phyloP scores from a whole-genome alignment of 1,284 basidiomycete genomes.

The Ustilago cynodontis region DNA sequence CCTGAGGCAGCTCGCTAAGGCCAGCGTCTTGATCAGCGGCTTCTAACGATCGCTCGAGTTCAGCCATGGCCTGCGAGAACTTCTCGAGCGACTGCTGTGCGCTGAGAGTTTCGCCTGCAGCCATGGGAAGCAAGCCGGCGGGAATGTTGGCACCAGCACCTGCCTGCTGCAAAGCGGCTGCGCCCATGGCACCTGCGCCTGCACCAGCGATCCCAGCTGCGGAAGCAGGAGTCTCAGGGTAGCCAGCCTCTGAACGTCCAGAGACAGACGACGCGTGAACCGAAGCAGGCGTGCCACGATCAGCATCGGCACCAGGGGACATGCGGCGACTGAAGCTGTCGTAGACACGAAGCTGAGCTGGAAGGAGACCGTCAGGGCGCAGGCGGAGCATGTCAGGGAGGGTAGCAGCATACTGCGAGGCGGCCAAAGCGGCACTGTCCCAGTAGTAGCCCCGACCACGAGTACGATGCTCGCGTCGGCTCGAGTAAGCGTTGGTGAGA shows the following conservation, averaged over 20 bases:
- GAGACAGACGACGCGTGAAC: slow-evolving; percentile 48
- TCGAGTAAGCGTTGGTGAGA: slow-evolving; percentile 80
- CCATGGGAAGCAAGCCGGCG: slow-evolving; percentile 27
- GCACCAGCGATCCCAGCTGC: slow-evolving; percentile 20
- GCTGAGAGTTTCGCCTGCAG: slow-evolving; percentile 34
- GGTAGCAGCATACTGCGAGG: slow-evolving; percentile 79
- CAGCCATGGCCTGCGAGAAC: slow-evolving; percentile 64
- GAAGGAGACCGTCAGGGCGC: slow-evolving; percentile 83
- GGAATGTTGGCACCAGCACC: slow-evolving; percentile 29
- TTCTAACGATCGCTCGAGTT: slow-evolving; percentile 63
- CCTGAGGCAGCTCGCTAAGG: slow-evolving; percentile 73
- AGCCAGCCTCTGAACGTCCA: slow-evolving; percentile 41
- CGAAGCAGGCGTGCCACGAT: slow-evolving; percentile 49
- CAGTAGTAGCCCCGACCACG: slow-evolving; percentile 72
- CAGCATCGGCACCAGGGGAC: slow-evolving; percentile 42
- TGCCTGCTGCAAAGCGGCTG: slow-evolving; percentile 29
- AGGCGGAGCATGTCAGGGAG: slow-evolving; percentile 92
- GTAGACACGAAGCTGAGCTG: slow-evolving; percentile 88
- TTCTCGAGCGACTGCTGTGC: slow-evolving; percentile 69
- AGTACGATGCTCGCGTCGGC: slow-evolving; percentile 88
- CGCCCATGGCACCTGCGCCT: slow-evolving; percentile 25
- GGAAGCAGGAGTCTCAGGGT: slow-evolving; percentile 18
- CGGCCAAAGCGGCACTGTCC: slow-evolving; percentile 61
- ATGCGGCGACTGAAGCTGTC: slow-evolving; percentile 80
- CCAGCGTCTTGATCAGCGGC: slow-evolving; percentile 50